A percentile compares a stretch with the other conserved stretches of the same genome.
Evolutionary conservation across 768 basidiomycete genomes (phyloP).

Genomic region (Termitomyces sp.): DNA sequence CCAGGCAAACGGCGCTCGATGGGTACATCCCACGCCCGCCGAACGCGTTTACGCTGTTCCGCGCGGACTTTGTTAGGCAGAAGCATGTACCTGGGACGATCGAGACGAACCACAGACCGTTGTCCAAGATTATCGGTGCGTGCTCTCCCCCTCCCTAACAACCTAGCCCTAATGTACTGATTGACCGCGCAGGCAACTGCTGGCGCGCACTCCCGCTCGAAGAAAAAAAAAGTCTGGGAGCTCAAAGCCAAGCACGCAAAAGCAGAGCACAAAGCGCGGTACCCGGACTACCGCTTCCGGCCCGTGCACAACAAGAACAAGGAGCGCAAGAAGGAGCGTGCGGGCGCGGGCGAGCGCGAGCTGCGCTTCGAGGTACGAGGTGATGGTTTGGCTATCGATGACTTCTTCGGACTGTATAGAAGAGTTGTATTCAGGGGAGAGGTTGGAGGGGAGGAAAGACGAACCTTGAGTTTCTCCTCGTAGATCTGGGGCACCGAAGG

Average conservation of each 20-base stretch:
- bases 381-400: constrained; percentile 47
- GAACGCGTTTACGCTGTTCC: constrained; percentile 86
- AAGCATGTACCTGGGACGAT: constrained; percentile 78
- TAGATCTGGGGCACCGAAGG: too few species aligned
- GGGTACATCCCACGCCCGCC: constrained; percentile 78
- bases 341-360: too few species aligned
- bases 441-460: constrained; percentile 15
- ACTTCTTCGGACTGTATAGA: constrained; percentile 42
- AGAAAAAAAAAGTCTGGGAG: constrained; percentile 72
- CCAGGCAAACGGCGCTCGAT: constrained; percentile 58
- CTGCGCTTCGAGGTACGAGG: constrained; percentile 55
- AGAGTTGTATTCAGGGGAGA: neutral
- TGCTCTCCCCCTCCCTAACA: too few species aligned
- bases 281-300: constrained; percentile 63
- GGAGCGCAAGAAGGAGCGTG: constrained; percentile 35
- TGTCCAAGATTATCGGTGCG: constrained; percentile 52
- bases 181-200: constrained; percentile 74
- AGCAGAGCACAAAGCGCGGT: constrained; percentile 63
- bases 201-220: constrained; percentile 71
- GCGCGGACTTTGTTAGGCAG: constrained; percentile 75
- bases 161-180: too few species aligned
- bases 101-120: constrained; percentile 33
- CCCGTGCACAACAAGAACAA: constrained; percentile 54
- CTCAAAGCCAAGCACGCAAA: constrained; percentile 69
- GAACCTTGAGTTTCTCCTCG: too few species aligned